Base-by-base conservation (phyloP, 2,329 filamentous ascomycete genomes). In the Colletotrichum tofieldiae region DNA sequence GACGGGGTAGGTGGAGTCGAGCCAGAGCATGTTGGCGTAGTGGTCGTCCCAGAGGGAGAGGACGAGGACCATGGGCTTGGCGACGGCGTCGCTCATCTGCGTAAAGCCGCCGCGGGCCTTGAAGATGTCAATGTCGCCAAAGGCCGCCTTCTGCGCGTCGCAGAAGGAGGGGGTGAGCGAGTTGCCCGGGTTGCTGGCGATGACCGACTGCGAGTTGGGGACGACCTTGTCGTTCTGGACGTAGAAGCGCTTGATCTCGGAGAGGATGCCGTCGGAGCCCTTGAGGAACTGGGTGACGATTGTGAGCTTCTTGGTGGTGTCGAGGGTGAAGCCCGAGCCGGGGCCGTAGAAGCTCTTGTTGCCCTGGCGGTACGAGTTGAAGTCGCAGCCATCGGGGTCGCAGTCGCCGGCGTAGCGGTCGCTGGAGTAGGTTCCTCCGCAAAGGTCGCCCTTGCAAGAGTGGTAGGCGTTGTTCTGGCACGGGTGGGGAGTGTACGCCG, bases 301-400 rank as follows among this genome's bases (percentile, higher is more conserved):
- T 11, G 91, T 93, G 76, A 93, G 81, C 76, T 88, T 87, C 78
- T 85, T 83, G 74, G 80, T 86, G 66, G 90, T 91, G 79, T 92
- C 88, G 75, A 93, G 82, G 62, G 83, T 90, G 79, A 84, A 84
- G 74, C 85, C 85, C 0, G 86, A 81, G 62, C 82, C 82, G n/a
- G 75, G 77, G 64, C 91, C 92, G 83, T 89, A 93, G 85, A 92
- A 93, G 80, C 82, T 83, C 72, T 84, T 84, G 82, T 90, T 86
- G 73, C 91, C 92, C 85, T 89, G 85, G 79, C 91, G 91, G 88
- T 89, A 93, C 49, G 86, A 79, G 87, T 93, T 92, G 87, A 91
- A 93, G 80, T 93, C 91, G 77, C 92, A 93, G 51, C 91, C 91
- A 77, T 92, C 90, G 73, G 90, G 89, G 79, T 93, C 92, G 80